Base-by-base conservation (phyloP, 2,329 filamentous ascomycete genomes). In the Escovopsis sp. region DNA sequence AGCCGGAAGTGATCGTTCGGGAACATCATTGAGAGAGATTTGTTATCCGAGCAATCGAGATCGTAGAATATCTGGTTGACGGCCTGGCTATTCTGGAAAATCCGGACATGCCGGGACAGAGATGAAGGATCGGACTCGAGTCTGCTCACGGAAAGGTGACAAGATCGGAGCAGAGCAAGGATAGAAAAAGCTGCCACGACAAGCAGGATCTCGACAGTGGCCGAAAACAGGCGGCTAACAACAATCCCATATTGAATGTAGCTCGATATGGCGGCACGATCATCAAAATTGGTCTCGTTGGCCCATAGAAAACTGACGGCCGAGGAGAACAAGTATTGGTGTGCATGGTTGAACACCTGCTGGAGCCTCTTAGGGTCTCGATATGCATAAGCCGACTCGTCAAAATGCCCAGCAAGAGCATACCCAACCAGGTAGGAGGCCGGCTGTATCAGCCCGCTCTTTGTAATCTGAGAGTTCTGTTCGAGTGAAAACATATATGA, bases 381-480 rank as follows among this genome's bases (percentile, higher is more conserved):
- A 12, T 56, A 57, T 1, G 51, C 49, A 0, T 26, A 35, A 0
- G 36, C 6, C 0, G 48, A 26, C 0, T 41, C 11, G 4, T 56
- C 44, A 15, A 15, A 15, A 0, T 47, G 41, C 0, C 49, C 47
- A 2, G 54, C 60, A 0, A 64, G 12, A 0, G 57, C 62, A 38
- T 55, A 62, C 0, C 59, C 61, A 0, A 59, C 54, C 59, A 65
- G 58, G 3, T 55, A 57, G 0, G 57, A 56, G 0, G 53, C 33
- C 0, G 60, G 60, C 3, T 12, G 38, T 0, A 12, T 28, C 0
- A 64, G 6, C 0, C 43, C 43, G 0, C 43, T 46, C 0, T 45
- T 15, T 1, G 45, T 39, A 0, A 62, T 6, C 0, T 49, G 46
- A 0, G 53, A 42, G 1, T 51, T 44, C 3, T 59, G 54, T 0